Evolutionary conservation across 352 stramenopile species (phyloP).

Genomic region (Phytophthora vignae): DNA sequence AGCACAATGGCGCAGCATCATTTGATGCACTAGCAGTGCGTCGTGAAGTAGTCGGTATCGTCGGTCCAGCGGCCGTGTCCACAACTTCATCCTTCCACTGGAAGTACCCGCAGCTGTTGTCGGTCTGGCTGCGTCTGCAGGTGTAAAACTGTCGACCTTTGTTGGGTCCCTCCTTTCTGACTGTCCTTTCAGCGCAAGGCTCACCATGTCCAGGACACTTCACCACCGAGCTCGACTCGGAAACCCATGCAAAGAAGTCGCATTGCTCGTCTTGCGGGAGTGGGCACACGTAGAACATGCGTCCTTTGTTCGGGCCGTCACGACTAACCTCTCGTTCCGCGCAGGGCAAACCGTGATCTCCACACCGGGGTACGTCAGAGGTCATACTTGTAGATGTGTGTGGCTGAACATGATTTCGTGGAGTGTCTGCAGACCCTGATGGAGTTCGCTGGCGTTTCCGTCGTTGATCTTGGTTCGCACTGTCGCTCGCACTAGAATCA

Average conservation of each 20-base stretch:
- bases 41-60: slow-evolving; percentile 7
- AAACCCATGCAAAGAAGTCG: slow-evolving; percentile 93
- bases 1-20: slow-evolving; percentile 42
- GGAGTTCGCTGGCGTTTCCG: slow-evolving; percentile 16
- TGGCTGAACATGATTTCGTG: slow-evolving; percentile 3
- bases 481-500: slow-evolving; percentile 9
- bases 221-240: slow-evolving; percentile 45
- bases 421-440: slow-evolving; percentile 8
- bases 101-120: slow-evolving; percentile 80
- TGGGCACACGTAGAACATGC: slow-evolving; percentile 92
- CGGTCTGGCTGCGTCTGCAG: slow-evolving; percentile 57
- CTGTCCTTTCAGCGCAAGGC: slow-evolving; percentile 66
- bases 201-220: slow-evolving; percentile 72
- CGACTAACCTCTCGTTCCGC: slow-evolving; percentile 62
- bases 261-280: slow-evolving; percentile 88
- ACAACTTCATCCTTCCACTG: slow-evolving; percentile 74
- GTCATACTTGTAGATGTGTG: slow-evolving; percentile 3
- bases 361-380: slow-evolving; percentile 49
- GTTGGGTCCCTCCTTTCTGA: slow-evolving; percentile 72
- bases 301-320: slow-evolving; percentile 91
- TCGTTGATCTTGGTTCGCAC: slow-evolving; percentile 12
- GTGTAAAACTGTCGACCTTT: slow-evolving; percentile 73
- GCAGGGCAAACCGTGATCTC: slow-evolving; percentile 57
- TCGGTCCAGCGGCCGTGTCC: slow-evolving; percentile 5
- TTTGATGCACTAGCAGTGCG: background rate